Evolutionary conservation across 306 rosid species (phyloP), one percentile per base, ranked within the genome.

Genomic region (Dalbergia cultrata): DNA sequence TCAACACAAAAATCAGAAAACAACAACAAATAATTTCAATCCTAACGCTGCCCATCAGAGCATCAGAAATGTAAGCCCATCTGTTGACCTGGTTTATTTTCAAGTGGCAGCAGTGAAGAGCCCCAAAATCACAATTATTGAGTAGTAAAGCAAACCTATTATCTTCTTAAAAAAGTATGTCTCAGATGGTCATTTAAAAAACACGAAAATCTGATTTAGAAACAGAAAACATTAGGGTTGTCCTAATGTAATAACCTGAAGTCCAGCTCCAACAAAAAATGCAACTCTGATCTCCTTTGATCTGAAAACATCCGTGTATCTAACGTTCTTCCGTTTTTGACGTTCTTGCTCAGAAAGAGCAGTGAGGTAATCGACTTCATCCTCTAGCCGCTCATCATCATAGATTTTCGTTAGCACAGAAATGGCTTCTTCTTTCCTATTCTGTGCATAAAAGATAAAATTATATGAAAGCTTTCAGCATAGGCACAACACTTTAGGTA

Each of bases 181-280:
- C 9, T 74, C 58, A 13, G 69, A 74, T 41, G 37, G 58, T 22
- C 68, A 73, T 37, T 21, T 9, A 58, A 62, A 77, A 8, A 21
- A 41, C 47, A 60, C 52, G 74, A 49, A 70, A 79, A 60, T 37
- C 10, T 19, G 52, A 63, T 61, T 7, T 21, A 22, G 67, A 62
- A 80, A 50, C 22, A 44, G 59, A 52, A 60, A 58, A 58, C 13
- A 19, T 33, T 35, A 62, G 47, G 43, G 47, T 62, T 72, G 67
- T 64, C 22, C 45, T 16, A 79, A 21, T 71, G 41, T 16, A 79
- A 21, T 71, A 53, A 80, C 83, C 83, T 80, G 83, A 62, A 80
- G 84, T 72, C 84, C 84, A 4, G 67, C 84, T 58, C 84, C 84
- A 53, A 80, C 79, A 72, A 72, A 63, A 63, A 80, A 80, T 35